Base-by-base conservation (phyloP, 306 rosid genomes). In the Sicyos edulis region DNA sequence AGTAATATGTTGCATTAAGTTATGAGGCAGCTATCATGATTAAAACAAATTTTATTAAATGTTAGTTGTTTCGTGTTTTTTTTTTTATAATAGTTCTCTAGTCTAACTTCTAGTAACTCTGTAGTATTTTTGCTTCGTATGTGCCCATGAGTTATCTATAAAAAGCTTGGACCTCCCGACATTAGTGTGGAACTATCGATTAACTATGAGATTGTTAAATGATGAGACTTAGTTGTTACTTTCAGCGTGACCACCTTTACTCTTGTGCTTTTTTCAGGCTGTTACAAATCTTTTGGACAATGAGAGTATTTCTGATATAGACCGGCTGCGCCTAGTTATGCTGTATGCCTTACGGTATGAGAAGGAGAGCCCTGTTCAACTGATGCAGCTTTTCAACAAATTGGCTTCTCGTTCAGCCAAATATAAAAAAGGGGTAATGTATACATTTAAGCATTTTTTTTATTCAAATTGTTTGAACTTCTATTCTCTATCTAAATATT, bases 301-400 rank as follows among this genome's bases (percentile, higher is more conserved):
- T 78, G 96, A 89, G 74, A 89, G 85, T 75, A 34, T 89, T 78
- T 88, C 90, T 74, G 96, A 92, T 74, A 71, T 89, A 62, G 95
- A 89, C 72, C 83, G 85, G 37, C 75, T 92, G 68, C 96, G 95
- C 15, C 81, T 92, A 71, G 96, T 92, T 78, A 92, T 92, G 96
- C 57, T 92, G 74, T 92, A 92, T 76, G 95, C 97, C 72, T 83
- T 92, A 84, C 92, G 96, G 70, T 89, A 92, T 70, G 96, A 92
- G 83, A 92, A 92, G 83, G 96, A 92, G 56, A 92, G 95, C 80
- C 95, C 96, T 22, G 97, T 92, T 75, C 92, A 92, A 70, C 84
- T 92, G 79, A 92, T 85, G 93, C 92, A 85, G 85, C 92, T 89
- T 81, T 87, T 87, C 80, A 87, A 84, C 64, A 87, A 87, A 82